Evolutionary conservation across 352 stramenopile species (phyloP), one percentile per base, ranked within the genome.

Genomic region (Phytophthora litchii): DNA sequence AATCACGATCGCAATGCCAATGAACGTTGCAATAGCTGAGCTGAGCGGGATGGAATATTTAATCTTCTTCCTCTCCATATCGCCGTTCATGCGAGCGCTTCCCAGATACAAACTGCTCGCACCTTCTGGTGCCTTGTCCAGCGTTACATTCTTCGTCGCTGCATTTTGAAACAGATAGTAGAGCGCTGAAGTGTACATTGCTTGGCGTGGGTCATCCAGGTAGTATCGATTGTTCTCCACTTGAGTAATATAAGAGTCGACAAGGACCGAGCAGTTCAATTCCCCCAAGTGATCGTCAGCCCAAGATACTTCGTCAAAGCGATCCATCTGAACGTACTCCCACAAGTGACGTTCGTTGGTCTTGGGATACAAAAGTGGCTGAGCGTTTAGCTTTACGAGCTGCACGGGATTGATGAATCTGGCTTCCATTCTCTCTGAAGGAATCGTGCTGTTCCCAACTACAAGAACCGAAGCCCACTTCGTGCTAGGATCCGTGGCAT

Each of bases 91-190:
- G 1, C 60, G 65, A 8, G 64, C 61, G 4, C 27, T 51, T 0
- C 64, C 72, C 7, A 81, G 23, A 5, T 67, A 64, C 31, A 50
- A 64, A 53, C 29, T 62, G 23, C 37, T 54, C 4, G 36, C 45
- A 13, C 23, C 35, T 8, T 61, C 12, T 14, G 50, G 43, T 17
- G 43, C 16, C 10, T 54, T 35, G 20, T 19, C 41, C 16, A 62
- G 29, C 1, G 38, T 54, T 17, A 78, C 56, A 0, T 31, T 48
- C 40, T 78, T 83, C 12, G 76, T 73, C 0, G 65, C 64, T 1
- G 61, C 78, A 19, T 76, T 43, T 41, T 80, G 63, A 20, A 84
- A 79, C 16, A 88, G 21, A 40, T 80, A 88, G 38, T 78, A 83
- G 9, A 88, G 42, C 45, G 68, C 71, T 7, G 76, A 72, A 13